Evolutionary conservation across 2,329 filamentous ascomycete species (phyloP).

Genomic region (Aspergillus chevalieri): DNA sequence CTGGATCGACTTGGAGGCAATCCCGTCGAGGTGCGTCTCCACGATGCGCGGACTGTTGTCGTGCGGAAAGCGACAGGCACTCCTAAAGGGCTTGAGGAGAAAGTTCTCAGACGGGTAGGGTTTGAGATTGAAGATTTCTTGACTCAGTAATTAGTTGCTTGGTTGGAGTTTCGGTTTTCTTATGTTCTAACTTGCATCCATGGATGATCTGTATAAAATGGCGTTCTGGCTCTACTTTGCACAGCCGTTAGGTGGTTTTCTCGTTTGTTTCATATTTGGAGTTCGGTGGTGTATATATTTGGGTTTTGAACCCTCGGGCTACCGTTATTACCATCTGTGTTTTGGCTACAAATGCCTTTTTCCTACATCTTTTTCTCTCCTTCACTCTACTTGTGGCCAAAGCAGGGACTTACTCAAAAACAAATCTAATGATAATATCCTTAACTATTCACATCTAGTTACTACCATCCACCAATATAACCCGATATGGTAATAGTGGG

Average conservation of each 20-base stretch:
- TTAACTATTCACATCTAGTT: too few species aligned
- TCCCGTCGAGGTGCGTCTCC: slow-evolving; percentile 52
- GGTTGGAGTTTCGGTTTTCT: neutral
- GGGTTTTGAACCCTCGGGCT: too few species aligned
- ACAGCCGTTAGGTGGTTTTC: too few species aligned
- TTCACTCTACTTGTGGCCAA: too few species aligned
- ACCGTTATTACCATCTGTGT: too few species aligned
- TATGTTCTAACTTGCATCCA: neutral
- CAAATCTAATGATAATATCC: too few species aligned
- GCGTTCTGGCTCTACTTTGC: neutral
- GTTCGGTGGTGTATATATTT: too few species aligned
- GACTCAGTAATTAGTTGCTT: slow-evolving; percentile 23
- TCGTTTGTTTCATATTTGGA: too few species aligned
- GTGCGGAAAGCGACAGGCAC: slow-evolving; percentile 41
- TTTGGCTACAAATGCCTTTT: too few species aligned
- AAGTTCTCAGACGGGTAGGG: slow-evolving; percentile 64
- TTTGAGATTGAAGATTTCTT: slow-evolving; percentile 80
- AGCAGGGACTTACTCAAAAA: too few species aligned
- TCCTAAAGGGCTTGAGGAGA: slow-evolving; percentile 53
- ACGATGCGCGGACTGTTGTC: slow-evolving; percentile 46
- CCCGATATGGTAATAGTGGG: neutral
- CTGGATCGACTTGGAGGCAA: slow-evolving; percentile 35
- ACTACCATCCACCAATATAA: neutral
- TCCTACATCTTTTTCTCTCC: too few species aligned
- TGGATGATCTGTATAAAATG: neutral